Base-by-base conservation (phyloP, 345 rosid genomes). In the Limnanthes douglasii region DNA sequence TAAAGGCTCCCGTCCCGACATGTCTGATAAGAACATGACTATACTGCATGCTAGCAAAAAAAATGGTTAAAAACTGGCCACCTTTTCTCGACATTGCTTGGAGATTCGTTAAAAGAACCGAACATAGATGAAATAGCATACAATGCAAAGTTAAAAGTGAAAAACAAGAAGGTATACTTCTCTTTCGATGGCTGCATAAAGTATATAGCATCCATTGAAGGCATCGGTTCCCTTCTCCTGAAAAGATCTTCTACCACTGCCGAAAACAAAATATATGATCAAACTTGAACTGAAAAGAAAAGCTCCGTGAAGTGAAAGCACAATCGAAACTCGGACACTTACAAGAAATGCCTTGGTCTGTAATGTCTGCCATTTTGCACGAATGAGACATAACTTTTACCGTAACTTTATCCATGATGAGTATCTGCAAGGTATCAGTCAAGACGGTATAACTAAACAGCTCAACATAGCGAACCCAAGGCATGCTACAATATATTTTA, bases 181-280 rank as follows among this genome's bases (percentile, higher is more conserved):
- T 88, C 97, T 68, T 79, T 83, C 37, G 80, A 41, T 41, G 95
- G 95, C 60, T 88, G 95, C 33, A 88, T 64, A 38, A 75, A 83
- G 53, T 88, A 83, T 61, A 88, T 48, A 18, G 78, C 95, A 46
- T 88, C 97, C 95, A 88, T 71, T 48, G 93, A 62, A 8, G 72
- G 83, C 50, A 88, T 46, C 7, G 97, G 95, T 54, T 82, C 71
- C 65, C 97, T 69, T 66, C 95, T 72, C 57, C 68, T 73, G 57
- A 79, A 88, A 26, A 88, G 93, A 34, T 79, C 97, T 71, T 88
- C 97, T 34, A 88, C 97, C 97, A 81, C 94, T 80, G 71, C n/a
- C n/a, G n/a, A n/a, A n/a, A 51, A 54, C 41, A 19, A 33, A 43
- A 38, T 24, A 15, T 43, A 31, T 20, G 37, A 32, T 41, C 32